Evolutionary conservation across 2,329 filamentous ascomycete species (phyloP).

Genomic region (Didymella arachidicola): DNA sequence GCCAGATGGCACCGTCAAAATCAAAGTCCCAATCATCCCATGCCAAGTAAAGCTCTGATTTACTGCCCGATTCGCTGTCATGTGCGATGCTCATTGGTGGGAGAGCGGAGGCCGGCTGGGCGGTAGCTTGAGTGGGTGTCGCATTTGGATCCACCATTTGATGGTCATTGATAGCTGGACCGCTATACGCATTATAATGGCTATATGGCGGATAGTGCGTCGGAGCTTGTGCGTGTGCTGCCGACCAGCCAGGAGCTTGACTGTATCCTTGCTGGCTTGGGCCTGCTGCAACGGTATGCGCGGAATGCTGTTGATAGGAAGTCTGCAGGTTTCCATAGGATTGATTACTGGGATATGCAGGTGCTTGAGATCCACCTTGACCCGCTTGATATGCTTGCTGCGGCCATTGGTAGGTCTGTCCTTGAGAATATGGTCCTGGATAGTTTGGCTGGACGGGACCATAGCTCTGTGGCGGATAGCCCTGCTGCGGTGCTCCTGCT

Average conservation of each 20-base stretch:
- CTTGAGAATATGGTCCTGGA: conserved; percentile 32
- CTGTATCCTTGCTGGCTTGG: conserved; percentile 35
- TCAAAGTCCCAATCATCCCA: conserved; percentile 55
- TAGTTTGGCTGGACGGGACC: conserved; percentile 32
- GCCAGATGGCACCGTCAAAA: conserved; percentile 56
- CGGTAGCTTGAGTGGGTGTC: conserved; percentile 39
- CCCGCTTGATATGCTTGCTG: conserved; percentile 35
- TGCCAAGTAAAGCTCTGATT: conserved; percentile 44
- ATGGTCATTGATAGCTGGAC: conserved; percentile 17
- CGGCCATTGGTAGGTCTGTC: conserved; percentile 39
- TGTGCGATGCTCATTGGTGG: conserved; percentile 21
- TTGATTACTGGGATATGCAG: conserved; percentile 32
- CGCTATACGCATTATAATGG: conserved; percentile 29
- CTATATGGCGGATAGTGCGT: conserved; percentile 25
- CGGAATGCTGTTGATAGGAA: conserved; percentile 31
- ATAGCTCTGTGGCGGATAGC: conserved; percentile 38
- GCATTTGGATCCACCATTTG: conserved; percentile 35
- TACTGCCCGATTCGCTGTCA: conserved; percentile 31
- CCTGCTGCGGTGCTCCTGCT: conserved; percentile 28
- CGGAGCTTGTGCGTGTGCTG: conserved; percentile 23
- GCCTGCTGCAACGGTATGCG: conserved; percentile 31
- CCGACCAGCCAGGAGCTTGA: conserved; percentile 36
- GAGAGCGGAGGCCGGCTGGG: conserved; percentile 29
- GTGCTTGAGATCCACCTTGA: conserved; percentile 34
- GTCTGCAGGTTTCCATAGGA: conserved; percentile 31